Conservation (phyloP, 2,329 filamentous ascomycete species). For the Ophiostoma piceae region DNA sequence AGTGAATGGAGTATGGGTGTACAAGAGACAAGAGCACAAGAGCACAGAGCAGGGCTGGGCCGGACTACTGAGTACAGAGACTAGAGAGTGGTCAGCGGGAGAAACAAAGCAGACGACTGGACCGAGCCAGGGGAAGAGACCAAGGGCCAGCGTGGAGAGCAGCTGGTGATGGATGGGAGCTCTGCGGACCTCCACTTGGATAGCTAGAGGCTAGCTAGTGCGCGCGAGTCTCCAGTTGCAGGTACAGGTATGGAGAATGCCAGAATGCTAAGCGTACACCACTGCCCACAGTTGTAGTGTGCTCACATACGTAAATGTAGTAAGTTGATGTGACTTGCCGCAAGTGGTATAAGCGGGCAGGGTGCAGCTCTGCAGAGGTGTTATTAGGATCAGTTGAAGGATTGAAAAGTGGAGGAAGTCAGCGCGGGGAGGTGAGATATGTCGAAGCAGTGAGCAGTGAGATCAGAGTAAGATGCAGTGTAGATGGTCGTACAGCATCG, state of each 20-base stretch:
- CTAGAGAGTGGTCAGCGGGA: conserved; percentile 21
- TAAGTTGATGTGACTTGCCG: background rate
- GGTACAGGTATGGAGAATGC: background rate
- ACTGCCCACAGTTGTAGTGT: background rate
- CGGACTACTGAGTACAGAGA: background rate
- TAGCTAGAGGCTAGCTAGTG: background rate
- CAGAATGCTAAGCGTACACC: background rate
- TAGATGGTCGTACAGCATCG: background rate
- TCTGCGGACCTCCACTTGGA: conserved; percentile 21
- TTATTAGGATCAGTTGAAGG: conserved; percentile 3
- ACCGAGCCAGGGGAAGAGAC: conserved; percentile 15
- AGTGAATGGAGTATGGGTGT: background rate
- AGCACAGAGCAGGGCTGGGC: conserved; percentile 1
- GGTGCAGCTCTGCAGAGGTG: background rate
- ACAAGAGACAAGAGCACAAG: background rate
- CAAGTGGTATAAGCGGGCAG: conserved; percentile 2
- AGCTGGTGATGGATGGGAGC: conserved; percentile 16
- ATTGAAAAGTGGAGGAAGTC: conserved; percentile 5
- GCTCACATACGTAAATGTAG: conserved; percentile 14
- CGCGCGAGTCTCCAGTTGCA: conserved; percentile 7
- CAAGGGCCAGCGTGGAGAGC: background rate
- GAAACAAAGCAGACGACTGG: conserved; percentile 19
- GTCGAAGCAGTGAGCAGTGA: background rate
- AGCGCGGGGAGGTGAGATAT: conserved; percentile 18
- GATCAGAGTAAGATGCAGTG: background rate